Conservation (phyloP, 306 rosid genomes). For the Cicer yamashitae region DNA sequence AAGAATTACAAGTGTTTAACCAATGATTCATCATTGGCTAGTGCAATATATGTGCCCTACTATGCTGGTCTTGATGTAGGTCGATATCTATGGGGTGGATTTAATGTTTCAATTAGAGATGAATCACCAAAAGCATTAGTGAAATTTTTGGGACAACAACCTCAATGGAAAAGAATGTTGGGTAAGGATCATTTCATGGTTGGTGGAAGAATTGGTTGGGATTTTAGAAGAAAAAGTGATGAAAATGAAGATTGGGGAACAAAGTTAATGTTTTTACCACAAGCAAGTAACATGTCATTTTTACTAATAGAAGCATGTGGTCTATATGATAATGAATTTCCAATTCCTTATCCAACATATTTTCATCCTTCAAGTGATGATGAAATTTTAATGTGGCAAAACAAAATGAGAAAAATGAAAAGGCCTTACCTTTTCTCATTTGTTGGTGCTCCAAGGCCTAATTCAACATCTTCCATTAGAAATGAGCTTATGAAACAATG, state of each 20-base stretch:
- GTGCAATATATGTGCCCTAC: constrained; percentile 66
- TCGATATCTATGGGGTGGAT: constrained; percentile 58
- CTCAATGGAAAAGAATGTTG: constrained; percentile 61
- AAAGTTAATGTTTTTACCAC: constrained; percentile 62
- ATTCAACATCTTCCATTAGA: not conserved
- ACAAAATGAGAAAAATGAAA: not conserved
- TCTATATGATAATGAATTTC: constrained; percentile 51
- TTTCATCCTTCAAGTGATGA: constrained; percentile 8
- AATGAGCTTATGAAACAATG: not conserved
- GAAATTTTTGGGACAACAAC: constrained; percentile 50
- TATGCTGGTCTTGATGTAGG: constrained; percentile 68
- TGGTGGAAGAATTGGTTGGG: constrained; percentile 64
- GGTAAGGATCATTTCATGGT: constrained; percentile 70
- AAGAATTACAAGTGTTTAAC: constrained; percentile 67
- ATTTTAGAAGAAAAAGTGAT: constrained; percentile 55
- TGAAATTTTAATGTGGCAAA: not conserved
- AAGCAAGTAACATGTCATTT: constrained; percentile 55
- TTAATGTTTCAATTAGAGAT: constrained; percentile 54
- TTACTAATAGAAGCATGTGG: constrained; percentile 56
- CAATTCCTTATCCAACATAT: constrained; percentile 47
- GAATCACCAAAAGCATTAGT: constrained; percentile 49
- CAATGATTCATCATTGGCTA: constrained; percentile 60
- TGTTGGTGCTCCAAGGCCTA: constrained; percentile 19
- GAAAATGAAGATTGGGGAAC: constrained; percentile 61
- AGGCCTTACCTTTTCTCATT: constrained; percentile 1